Conservation (phyloP, 1,284 basidiomycete genomes). For the Polyporus tsugae region DNA sequence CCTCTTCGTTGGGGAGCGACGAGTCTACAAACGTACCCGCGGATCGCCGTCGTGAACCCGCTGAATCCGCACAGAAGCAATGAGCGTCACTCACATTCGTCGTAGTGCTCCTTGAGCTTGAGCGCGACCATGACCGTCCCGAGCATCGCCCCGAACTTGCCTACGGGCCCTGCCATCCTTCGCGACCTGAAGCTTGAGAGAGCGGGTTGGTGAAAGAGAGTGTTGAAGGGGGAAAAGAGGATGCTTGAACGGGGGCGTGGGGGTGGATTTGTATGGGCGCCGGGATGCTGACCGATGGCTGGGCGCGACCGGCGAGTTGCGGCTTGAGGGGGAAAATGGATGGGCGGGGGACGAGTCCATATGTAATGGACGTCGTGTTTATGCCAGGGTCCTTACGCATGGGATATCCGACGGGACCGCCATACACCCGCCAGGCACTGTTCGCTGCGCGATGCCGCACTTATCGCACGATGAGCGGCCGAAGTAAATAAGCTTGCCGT, state of each 20-base stretch:
- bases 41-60: background rate
- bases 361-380: background rate
- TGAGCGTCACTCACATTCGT: constrained; percentile 51
- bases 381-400: background rate
- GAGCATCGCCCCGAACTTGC: constrained; percentile 46
- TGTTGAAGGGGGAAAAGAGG: constrained; percentile 19
- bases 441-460: constrained; percentile 17
- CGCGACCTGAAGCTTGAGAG: constrained; percentile 2
- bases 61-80: background rate
- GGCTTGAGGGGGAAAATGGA: constrained; percentile 7
- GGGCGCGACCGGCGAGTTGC: constrained; percentile 1
- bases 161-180: constrained; percentile 28
- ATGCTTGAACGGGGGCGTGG: constrained; percentile 12
- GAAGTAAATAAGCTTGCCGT: background rate
- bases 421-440: constrained; percentile 16
- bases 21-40: constrained; percentile 45
- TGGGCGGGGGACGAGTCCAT: background rate
- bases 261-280: constrained; percentile 21
- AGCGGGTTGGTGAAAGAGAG: constrained; percentile 9
- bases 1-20: constrained; percentile 52
- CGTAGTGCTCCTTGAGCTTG: constrained; percentile 56
- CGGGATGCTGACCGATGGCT: constrained; percentile 8
- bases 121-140: constrained; percentile 55
- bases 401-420: background rate
- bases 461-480: constrained; percentile 19